These are phyloP conservation scores for Aspergillus diversus DNA, from an alignment of 495 filamentous ascomycete genomes.

Conservation along the genomic window DNA sequence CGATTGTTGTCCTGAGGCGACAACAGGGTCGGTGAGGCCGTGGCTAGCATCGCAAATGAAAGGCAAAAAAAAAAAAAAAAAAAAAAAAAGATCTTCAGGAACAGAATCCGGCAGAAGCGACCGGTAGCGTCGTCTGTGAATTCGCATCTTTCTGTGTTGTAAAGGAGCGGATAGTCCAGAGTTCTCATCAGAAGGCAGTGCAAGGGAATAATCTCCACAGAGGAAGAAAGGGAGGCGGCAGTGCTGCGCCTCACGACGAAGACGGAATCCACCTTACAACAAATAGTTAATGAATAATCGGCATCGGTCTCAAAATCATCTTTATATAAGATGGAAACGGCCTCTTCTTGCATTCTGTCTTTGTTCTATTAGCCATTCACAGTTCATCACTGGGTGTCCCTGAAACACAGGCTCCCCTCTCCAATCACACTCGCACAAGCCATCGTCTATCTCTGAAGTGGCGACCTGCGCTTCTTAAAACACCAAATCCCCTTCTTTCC, in stretches of 20 bases:
- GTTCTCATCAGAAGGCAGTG: slow-evolving; percentile 5
- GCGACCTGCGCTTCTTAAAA: neutral
- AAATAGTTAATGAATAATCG: too few species aligned
- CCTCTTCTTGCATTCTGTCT: neutral
- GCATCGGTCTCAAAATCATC: neutral
- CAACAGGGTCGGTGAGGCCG: neutral
- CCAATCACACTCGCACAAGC: neutral
- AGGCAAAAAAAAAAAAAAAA: slow-evolving; percentile 8
- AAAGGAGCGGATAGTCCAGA: neutral
- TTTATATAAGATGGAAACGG: neutral
- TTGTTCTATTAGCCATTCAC: neutral
- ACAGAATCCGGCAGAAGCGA: neutral
- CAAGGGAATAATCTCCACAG: slow-evolving; percentile 4
- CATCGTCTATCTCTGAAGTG: neutral
- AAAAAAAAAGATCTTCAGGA: neutral
- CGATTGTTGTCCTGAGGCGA: neutral
- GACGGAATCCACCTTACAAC: neutral
- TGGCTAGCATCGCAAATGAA: slow-evolving; percentile 13
- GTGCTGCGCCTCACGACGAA: slow-evolving; percentile 13
- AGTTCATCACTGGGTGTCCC: neutral
- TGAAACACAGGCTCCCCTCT: neutral
- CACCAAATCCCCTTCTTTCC: slow-evolving; percentile 23
- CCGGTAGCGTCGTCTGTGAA: neutral
- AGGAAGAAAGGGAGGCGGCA: neutral
- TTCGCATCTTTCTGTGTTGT: neutral